Evolutionary conservation across 2,329 filamentous ascomycete genomes (phyloP), one percentile per base, ranked within the genome.

Genomic region (Graphilbum sp.): DNA sequence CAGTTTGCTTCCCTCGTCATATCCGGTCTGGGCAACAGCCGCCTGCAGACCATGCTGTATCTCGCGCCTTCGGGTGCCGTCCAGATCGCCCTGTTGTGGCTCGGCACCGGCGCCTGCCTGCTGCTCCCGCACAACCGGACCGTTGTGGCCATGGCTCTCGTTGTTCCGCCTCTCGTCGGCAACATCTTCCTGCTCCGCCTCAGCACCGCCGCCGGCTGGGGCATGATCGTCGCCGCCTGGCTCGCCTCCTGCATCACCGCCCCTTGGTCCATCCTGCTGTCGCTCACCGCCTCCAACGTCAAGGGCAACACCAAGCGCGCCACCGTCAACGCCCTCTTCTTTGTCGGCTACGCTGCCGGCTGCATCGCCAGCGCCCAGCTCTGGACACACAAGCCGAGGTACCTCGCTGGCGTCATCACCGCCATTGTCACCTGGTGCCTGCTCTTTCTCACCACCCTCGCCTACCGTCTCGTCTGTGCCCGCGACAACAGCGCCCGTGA

Each of bases 261-360:
- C 21, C 48, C 54, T 24, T 59, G 57, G 57, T 58, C 56, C 4
- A 57, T 63, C 18, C 52, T 63, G 1, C 53, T 66, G 9, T 59
- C 54, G 2, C 54, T 67, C 2, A 55, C 53, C 2, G 62, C 63
- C 0, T 67, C 63, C 3, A 68, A 68, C 39, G 56, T 67, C 20
- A 63, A 65, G 37, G 64, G 66, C 0, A 68, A 68, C 46, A 68
- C 64, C 1, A 69, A 68, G 45, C 58, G 60, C 4, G 52, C 62
- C 9, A 52, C 62, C 3, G 58, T 64, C 21, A 65, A 60, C 36
- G 56, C 59, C 5, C 54, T 66, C 47, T 67, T 66, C 48, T 68
- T 67, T 49, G 61, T 67, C 20, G 62, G 61, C 1, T 68, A 67
- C 45, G 63, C 59, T 32, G 58, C 55, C 5, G 62, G 61, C 2